These are phyloP conservation scores for Oryza officinalis DNA, from an alignment of 176 grass and related monocot species.

Conservation along the genomic window DNA sequence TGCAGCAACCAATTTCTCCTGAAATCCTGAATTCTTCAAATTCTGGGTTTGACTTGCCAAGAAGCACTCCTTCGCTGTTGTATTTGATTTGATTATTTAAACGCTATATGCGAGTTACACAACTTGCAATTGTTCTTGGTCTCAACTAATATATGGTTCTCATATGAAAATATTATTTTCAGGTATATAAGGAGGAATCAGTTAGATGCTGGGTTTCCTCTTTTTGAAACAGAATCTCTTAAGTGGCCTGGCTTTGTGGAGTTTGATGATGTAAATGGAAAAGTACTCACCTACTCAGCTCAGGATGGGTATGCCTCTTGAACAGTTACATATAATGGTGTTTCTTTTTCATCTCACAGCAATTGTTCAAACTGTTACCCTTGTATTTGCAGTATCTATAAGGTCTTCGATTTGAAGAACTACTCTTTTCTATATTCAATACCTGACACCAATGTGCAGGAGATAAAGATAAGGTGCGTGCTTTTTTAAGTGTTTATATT, in stretches of 20 bases:
- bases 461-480: constrained; percentile 92
- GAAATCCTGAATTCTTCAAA: neutral
- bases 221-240: constrained; percentile 86
- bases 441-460: constrained; percentile 85
- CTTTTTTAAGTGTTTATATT: neutral
- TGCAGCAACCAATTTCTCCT: neutral
- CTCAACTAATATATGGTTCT: constrained; percentile 10
- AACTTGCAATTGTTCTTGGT: constrained; percentile 20
- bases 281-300: constrained; percentile 91
- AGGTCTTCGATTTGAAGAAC: constrained; percentile 96
- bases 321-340: constrained; percentile 3
- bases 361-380: constrained; percentile 16
- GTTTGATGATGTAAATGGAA: constrained; percentile 97
- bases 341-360: neutral
- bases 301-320: constrained; percentile 67
- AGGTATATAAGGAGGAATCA: constrained; percentile 92
- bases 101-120: neutral
- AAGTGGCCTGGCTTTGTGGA: constrained; percentile 98
- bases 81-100: neutral
- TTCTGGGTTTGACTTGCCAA: neutral
- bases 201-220: constrained; percentile 84
- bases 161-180: constrained; percentile 37
- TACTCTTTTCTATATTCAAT: constrained; percentile 90
- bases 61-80: neutral
- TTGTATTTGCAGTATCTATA: constrained; percentile 75